These are phyloP conservation scores for Pseudogymnoascus sp. DNA, from an alignment of 2,329 filamentous ascomycete genomes.

Conservation along the genomic window DNA sequence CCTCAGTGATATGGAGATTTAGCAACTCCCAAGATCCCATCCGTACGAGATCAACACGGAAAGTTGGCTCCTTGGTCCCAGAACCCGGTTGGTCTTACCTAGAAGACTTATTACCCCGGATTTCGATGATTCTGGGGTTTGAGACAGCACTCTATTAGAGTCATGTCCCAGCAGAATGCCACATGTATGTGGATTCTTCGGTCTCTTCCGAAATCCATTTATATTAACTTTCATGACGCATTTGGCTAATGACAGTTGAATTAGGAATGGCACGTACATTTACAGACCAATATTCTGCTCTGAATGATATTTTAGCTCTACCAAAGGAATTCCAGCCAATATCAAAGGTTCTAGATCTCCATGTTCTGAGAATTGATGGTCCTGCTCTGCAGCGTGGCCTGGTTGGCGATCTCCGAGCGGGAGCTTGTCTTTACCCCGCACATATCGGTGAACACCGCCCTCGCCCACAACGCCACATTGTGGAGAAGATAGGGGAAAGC, in stretches of 20 bases:
- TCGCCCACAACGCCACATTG: neutral
- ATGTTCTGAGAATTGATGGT: neutral
- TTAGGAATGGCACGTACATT: neutral
- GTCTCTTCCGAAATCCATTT: neutral
- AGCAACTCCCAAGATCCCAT: neutral
- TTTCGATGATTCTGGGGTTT: neutral
- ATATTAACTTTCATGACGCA: neutral
- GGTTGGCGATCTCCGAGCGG: neutral
- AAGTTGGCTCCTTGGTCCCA: neutral
- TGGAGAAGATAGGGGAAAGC: neutral
- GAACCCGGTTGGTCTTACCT: neutral
- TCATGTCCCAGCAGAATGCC: neutral
- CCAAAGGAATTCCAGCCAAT: neutral
- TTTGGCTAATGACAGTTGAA: neutral
- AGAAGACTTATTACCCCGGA: neutral
- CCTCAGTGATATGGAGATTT: neutral
- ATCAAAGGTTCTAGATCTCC: neutral
- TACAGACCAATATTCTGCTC: neutral
- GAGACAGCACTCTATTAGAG: neutral
- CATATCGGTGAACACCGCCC: neutral
- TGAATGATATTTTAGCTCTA: neutral
- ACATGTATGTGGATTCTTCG: neutral
- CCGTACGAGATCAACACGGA: neutral
- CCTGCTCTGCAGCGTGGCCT: neutral
- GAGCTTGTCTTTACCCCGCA: neutral